These are phyloP conservation scores for Saccharomyces hybrid DNA, from an alignment of 1,139 yeast genomes.

Conservation along the genomic window DNA sequence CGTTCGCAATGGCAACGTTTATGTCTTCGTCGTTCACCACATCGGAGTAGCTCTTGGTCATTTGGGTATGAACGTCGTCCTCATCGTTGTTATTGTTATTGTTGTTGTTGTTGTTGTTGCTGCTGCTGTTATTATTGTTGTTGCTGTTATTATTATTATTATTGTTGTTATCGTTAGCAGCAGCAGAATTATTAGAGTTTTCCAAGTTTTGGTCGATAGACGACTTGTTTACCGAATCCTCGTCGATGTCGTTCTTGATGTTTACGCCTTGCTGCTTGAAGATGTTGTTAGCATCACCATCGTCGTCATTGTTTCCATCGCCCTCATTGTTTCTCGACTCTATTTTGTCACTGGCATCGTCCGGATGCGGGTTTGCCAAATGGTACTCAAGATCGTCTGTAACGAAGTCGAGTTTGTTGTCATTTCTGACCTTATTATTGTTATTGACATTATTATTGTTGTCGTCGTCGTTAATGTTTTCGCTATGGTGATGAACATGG, in stretches of 20 bases:
- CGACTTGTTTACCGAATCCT: neutral
- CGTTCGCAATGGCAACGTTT: slow-evolving; percentile 28
- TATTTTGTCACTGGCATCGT: neutral
- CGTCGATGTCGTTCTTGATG: slow-evolving; percentile 5
- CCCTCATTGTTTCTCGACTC: neutral
- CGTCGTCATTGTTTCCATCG: neutral
- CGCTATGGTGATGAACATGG: neutral
- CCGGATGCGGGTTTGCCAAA: neutral
- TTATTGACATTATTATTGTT: neutral
- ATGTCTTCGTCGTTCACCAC: slow-evolving; percentile 18
- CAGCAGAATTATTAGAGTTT: slow-evolving; percentile 1
- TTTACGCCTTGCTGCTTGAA: slow-evolving; percentile 3
- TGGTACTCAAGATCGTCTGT: neutral
- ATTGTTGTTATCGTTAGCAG: neutral
- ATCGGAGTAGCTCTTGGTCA: slow-evolving; percentile 6
- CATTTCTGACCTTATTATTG: neutral
- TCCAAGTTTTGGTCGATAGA: neutral
- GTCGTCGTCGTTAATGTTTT: neutral
- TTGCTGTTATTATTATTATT: neutral
- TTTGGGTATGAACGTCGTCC: neutral
- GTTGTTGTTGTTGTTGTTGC: neutral
- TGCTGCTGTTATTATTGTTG: slow-evolving; percentile 1
- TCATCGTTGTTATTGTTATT: slow-evolving; percentile 2
- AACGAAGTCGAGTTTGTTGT: neutral
- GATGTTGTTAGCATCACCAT: neutral